Evolutionary conservation across 257 asterid species (phyloP).

Genomic region (Pogostemon cablin): DNA sequence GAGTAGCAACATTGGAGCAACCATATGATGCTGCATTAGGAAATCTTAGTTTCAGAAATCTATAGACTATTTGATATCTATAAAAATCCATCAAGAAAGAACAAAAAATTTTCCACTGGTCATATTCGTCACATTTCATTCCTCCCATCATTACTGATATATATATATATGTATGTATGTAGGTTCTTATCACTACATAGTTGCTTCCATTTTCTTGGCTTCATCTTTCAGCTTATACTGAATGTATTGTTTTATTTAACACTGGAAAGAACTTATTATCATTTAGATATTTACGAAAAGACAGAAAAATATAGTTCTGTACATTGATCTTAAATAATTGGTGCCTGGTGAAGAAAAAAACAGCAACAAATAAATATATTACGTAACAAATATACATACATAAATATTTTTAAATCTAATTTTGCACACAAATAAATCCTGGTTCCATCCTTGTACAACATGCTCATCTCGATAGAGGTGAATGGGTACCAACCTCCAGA

Average conservation of each 20-base stretch:
- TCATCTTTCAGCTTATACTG: background rate
- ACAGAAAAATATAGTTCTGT: background rate
- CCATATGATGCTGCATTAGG: too few relatives aligned
- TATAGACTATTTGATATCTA: background rate
- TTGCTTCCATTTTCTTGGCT: background rate
- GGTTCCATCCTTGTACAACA: background rate
- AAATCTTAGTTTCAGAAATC: background rate
- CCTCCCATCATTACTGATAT: background rate
- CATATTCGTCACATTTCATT: background rate
- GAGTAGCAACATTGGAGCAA: too few relatives aligned
- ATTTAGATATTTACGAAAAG: background rate
- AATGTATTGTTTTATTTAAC: background rate
- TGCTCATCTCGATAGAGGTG: constrained; percentile 15
- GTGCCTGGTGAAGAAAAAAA: background rate
- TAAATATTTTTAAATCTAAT: background rate
- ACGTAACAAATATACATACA: background rate
- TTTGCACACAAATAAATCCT: background rate
- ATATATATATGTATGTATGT: too few relatives aligned
- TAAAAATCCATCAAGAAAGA: background rate
- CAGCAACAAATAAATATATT: background rate
- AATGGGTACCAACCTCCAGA: background rate
- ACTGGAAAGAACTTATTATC: background rate
- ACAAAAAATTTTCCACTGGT: background rate
- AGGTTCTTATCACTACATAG: background rate
- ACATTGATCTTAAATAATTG: background rate